Conservation (phyloP, 345 rosid species). For the Euphorbia tirucalli region DNA sequence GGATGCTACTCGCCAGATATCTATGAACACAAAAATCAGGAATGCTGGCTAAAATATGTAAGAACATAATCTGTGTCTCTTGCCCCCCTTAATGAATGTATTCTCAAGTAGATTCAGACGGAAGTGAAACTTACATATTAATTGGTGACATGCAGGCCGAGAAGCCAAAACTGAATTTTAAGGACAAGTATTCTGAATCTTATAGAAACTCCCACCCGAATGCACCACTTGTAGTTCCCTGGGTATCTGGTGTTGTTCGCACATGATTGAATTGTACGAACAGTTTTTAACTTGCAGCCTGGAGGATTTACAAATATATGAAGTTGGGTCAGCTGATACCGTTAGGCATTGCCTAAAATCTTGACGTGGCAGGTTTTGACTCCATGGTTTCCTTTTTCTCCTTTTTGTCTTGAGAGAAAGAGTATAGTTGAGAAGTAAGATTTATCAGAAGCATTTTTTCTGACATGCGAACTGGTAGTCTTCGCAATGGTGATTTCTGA, state of each 20-base stretch:
- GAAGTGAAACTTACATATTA: constrained; percentile 15
- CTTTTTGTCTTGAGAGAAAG: constrained; percentile 5
- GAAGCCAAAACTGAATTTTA: constrained; percentile 67
- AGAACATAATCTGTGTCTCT: constrained; percentile 24
- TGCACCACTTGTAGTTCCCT: constrained; percentile 81
- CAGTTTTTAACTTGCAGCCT: constrained; percentile 1
- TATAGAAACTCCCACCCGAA: constrained; percentile 78
- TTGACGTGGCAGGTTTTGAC: neutral
- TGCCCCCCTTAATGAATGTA: neutral
- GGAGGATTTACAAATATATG: neutral
- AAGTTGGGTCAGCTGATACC: constrained; percentile 8
- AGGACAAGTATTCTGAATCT: constrained; percentile 67
- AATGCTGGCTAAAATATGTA: constrained; percentile 97
- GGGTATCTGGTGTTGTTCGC: constrained; percentile 81
- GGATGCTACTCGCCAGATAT: constrained; percentile 94
- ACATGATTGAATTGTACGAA: constrained; percentile 28
- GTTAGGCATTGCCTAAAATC: neutral
- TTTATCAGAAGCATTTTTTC: constrained; percentile 18
- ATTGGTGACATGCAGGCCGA: constrained; percentile 62
- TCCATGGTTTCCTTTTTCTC: neutral
- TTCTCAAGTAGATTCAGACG: neutral
- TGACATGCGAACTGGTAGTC: constrained; percentile 5
- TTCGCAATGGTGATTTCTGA: constrained; percentile 7
- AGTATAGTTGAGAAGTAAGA: neutral
- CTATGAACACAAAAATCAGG: constrained; percentile 76